A percentile compares a stretch with the other conserved stretches of the same genome.
Conservation (phyloP, 140 eudicot genomes). For the Oenanthe javanica region DNA sequence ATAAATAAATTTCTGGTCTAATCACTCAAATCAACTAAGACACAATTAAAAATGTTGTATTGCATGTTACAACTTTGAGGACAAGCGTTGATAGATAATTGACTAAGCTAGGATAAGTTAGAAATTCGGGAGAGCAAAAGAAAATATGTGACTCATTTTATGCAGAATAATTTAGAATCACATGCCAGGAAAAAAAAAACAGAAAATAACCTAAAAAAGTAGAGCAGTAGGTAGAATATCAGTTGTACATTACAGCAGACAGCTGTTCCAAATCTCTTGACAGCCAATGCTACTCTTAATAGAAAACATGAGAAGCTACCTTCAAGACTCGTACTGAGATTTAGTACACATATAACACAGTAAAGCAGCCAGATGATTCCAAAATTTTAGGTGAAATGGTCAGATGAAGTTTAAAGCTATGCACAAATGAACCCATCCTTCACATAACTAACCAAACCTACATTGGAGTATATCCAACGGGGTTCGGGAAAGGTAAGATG, state of each 20-base stretch:
- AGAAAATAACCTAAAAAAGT: not conserved
- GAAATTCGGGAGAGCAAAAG: not conserved
- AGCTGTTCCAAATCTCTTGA: conserved; percentile 46
- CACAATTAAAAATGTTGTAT: not conserved
- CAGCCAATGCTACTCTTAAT: conserved; percentile 26
- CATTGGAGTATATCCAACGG: not conserved
- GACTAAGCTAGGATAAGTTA: not conserved
- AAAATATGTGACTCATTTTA: not conserved
- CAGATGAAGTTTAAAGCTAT: conserved; percentile 1
- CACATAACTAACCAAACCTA: not conserved
- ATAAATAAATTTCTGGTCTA: not conserved
- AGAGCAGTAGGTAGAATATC: conserved; percentile 27
- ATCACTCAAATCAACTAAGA: not conserved
- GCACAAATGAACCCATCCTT: not conserved
- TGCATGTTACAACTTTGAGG: not conserved
- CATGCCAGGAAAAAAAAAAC: not conserved
- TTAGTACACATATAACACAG: conserved; percentile 23
- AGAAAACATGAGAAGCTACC: not conserved
- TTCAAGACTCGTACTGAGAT: conserved; percentile 18
- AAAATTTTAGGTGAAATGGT: conserved; percentile 1
- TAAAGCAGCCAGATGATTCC: not conserved
- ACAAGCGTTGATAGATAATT: not conserved
- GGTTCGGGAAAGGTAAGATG: not conserved
- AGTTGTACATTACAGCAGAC: conserved; percentile 23
- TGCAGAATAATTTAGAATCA: conserved; percentile 5